Evolutionary conservation across 129 eudicot species (phyloP), one percentile per base, ranked within the genome.

Genomic region (Saposhnikovia divaricata): DNA sequence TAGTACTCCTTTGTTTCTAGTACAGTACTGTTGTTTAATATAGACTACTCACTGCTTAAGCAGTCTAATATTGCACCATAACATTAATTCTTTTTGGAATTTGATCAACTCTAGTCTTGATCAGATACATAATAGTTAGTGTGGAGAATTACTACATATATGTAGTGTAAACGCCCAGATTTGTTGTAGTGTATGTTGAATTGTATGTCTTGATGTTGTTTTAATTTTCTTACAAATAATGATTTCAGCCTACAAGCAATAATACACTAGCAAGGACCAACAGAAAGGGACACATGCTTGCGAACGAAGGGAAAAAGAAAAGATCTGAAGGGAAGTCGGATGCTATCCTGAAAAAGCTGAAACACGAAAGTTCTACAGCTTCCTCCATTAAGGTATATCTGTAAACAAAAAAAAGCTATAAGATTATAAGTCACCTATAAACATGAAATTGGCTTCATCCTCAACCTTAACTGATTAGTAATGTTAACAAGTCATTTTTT

Each of bases 231-330:
- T 31, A 31, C 19, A 12, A 42, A 73, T 18, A 16, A 73, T 19
- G 23, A 40, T n/a, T 82, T 80, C 89, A 88, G 88, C 63, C 86
- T 40, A 85, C 85, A 82, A 77, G 83, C 85, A 83, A 19, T 61
- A 61, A 61, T 74, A 85, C 87, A 61, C 27, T 72, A 55, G 44
- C 83, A 72, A 89, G 84, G 77, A 77, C 71, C 69, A 87, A 78
- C 34, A 87, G 80, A 73, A 87, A 85, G 79, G 88, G 86, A 83
- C 84, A 82, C 61, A 83, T 84, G 66, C 82, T 76, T 65, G 82
- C 76, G 5, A 87, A 79, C 78, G 90, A 87, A 81, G 90, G 93
- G 21, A 89, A 85, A 79, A 87, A 83, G 77, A 89, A 84, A 82
- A 81, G 84, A 83, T 75, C 80, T 48, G 90, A 87, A 59, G 89